Percentiles rank a stretch among this genome's conserved stretches.
phyloP scores from a whole-genome alignment of 2,329 filamentous ascomycete genomes.

The Leptographium flavum region DNA sequence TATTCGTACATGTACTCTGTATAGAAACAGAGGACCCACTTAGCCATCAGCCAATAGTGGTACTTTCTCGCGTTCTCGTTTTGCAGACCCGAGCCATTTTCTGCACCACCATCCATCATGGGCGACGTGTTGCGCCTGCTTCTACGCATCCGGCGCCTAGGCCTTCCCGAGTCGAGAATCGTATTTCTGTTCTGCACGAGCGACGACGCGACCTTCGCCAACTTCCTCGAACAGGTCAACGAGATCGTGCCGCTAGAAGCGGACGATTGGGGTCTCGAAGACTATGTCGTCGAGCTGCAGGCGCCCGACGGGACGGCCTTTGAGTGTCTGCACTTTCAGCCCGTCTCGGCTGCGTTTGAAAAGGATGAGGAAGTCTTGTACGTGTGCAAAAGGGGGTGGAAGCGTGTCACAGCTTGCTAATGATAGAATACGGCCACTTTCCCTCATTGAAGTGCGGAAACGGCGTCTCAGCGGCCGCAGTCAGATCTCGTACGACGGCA shows the following conservation, averaged over 20 bases:
- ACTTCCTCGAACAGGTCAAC: constrained; percentile 67
- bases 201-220: constrained; percentile 54
- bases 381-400: constrained; percentile 17
- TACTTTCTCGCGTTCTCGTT: no score
- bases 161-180: constrained; percentile 56
- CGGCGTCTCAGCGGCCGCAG: constrained; percentile 61
- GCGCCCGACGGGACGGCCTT: constrained; percentile 45
- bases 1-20: background rate
- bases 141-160: constrained; percentile 57
- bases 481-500: constrained; percentile 68
- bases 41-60: no score
- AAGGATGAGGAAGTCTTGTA: constrained; percentile 76
- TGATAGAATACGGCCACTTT: constrained; percentile 62
- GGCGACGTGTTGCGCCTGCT: constrained; percentile 51
- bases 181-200: constrained; percentile 51
- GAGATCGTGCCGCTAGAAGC: constrained; percentile 70
- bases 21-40: no score
- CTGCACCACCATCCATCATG: background rate
- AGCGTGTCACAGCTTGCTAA: background rate
- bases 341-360: constrained; percentile 53
- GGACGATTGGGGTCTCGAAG: constrained; percentile 71
- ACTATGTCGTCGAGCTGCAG: constrained; percentile 69
- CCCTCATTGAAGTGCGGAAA: constrained; percentile 58
- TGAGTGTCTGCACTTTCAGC: constrained; percentile 78
- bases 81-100: no score